Base-by-base conservation (phyloP, 768 basidiomycete genomes). In the Russula vinacea region DNA sequence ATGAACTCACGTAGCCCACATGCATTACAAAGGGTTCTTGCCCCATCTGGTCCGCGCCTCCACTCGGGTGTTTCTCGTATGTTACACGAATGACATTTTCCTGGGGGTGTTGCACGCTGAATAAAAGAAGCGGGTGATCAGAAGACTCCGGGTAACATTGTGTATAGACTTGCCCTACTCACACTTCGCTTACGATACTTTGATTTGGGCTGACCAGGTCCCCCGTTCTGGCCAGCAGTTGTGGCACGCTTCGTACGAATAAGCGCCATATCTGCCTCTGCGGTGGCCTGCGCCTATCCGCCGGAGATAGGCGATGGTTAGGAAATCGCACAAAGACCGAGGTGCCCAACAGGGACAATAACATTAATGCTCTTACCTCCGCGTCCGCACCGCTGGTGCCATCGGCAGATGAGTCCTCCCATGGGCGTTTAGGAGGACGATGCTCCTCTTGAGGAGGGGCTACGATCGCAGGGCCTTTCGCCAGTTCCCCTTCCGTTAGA, bases 61-160 rank as follows among this genome's bases (percentile, higher is more conserved):
- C 90, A 92, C 73, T 92, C 90, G n/a, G 90, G 90, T 5, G 90
- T 92, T 72, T 92, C 90, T 63, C 87, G 80, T 61, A 91, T 92
- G 75, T 90, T 89, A 73, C 90, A 92, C 37, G 90, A 91, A 75
- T 92, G 89, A 70, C 90, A 92, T 72, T 92, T 90, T 11, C 90
- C 90, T 5, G 90, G 90, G 19, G 90, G 90, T 42, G 87, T 90
- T 50, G 90, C 89, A 69, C 90, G 85, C 90, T 92, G 71, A 53
- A 51, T 22, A 45, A 37, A 42, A n/a, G 52, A 29, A 29, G n/a
- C 19, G 29, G 24, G 37, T 40, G 60, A 51, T 59, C 47, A 45
- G 45, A 32, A 53, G 68, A 69, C 69, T 69, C 74, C 74, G 66
- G 70, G 67, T 65, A 54, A 56, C 54, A 17, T 29, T 56, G 64